Base-by-base conservation (phyloP, 2,329 filamentous ascomycete genomes). In the Alternaria brassicicola region DNA sequence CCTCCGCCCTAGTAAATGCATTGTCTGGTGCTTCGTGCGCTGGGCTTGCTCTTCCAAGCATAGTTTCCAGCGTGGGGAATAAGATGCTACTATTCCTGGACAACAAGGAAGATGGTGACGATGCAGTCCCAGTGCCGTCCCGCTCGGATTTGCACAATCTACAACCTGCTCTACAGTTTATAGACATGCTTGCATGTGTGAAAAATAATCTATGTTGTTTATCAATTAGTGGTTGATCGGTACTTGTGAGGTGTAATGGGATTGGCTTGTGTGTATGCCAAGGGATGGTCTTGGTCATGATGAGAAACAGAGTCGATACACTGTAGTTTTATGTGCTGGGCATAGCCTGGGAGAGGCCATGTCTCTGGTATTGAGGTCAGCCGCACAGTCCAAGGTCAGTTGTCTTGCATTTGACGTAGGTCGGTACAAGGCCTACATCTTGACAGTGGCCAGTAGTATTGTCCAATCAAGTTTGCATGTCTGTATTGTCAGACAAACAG, bases 381-480 rank as follows among this genome's bases (percentile, higher is more conserved):
- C 28, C 8, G 19, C 17, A 46, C 17, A 30, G 1, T 9, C 15
- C 0, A 0, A 19, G n/a, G 6, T 9, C 3, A 36, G 12, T 28
- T 21, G 42, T 46, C 42, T 46, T 1, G 42, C 19, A 15, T 46
- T 21, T 31, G 26, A 28, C 10, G 8, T 15, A 43, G 4, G 25
- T 28, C n/a, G 41, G 6, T 19, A 4, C 26, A 26, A 43, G 17
- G 4, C 2, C 9, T 43, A 28, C 26, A 10, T 25, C 1, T 43
- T 6, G 41, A 43, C 0, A 1, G 2, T n/a, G 0, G 28, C 8
- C 12, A 15, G 6, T 28, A 10, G 10, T 0, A 43, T n/a, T n/a
- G n/a, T 13, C 41, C 15, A 43, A 0, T 28, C 12, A 28, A n/a
- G 2, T 28, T 3, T 0, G 0, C 33, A 19, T 45, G 42, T 30